Conservation (phyloP, 2,329 filamentous ascomycete species). For the Clonostachys chloroleuca region DNA sequence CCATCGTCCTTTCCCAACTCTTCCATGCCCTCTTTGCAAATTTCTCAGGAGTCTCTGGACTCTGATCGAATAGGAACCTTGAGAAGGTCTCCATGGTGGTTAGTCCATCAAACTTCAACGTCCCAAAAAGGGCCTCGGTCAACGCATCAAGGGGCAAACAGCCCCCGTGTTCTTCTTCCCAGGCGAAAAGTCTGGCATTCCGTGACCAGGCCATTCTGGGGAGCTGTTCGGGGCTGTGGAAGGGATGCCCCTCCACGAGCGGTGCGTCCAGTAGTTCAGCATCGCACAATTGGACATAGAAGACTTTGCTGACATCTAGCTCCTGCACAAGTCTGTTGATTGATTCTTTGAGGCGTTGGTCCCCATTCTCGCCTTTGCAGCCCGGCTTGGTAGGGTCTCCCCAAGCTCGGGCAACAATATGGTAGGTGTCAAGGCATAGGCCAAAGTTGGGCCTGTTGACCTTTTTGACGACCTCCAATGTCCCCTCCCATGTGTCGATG, state of each 20-base stretch:
- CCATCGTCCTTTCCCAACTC: too few relatives aligned
- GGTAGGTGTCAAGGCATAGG: slow-evolving; percentile 74
- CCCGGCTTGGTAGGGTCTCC: slow-evolving; percentile 57
- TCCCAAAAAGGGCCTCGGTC: too few relatives aligned
- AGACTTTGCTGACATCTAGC: slow-evolving; percentile 61
- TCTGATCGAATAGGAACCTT: too few relatives aligned
- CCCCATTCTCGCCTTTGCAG: slow-evolving; percentile 49
- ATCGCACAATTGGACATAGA: slow-evolving; percentile 75
- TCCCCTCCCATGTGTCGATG: slow-evolving; percentile 66
- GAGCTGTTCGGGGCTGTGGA: slow-evolving; percentile 6
- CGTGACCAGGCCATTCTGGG: slow-evolving; percentile 3
- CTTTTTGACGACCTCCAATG: slow-evolving; percentile 61
- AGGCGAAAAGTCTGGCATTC: slow-evolving; percentile 1
- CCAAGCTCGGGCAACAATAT: slow-evolving; percentile 67
- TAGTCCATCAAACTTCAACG: too few relatives aligned
- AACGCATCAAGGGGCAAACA: too few relatives aligned
- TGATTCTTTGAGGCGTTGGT: slow-evolving; percentile 48
- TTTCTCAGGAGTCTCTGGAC: too few relatives aligned
- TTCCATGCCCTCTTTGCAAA: too few relatives aligned
- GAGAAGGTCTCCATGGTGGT: too few relatives aligned
- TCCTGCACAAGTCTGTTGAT: slow-evolving; percentile 49
- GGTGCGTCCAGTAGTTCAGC: slow-evolving; percentile 59
- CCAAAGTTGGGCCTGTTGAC: slow-evolving; percentile 71
- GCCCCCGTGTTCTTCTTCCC: too few relatives aligned
- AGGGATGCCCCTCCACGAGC: slow-evolving; percentile 33